Evolutionary conservation across 176 grass and related monocot species (phyloP), one percentile per base, ranked within the genome.

Genomic region (Eragrostis nindensis): DNA sequence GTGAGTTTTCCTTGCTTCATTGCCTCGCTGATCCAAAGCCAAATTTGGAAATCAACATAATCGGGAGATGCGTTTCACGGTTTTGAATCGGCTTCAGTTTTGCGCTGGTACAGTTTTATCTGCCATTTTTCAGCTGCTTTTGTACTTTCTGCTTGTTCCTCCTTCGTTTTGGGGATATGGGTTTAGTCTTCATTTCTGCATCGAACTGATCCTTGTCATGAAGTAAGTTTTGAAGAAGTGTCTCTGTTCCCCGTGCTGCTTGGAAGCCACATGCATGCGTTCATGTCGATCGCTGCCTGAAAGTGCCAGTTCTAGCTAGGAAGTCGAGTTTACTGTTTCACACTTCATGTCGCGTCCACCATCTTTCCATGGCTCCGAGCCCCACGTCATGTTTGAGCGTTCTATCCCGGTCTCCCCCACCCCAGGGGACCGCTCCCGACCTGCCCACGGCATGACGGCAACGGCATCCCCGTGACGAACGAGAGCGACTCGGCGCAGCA

Each of bases 401-500:
- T 71, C 71, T 61, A 32, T 73, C 73, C 43, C 62, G n/a, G n/a
- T n/a, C n/a, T n/a, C n/a, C n/a, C n/a, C n/a, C n/a, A n/a, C n/a
- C 21, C 3, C 2, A 9, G 66, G 83, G 74, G 63, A 56, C 62
- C 55, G 45, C 72, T 72, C 19, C 83, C 42, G 76, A 63, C 81
- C 81, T 68, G 82, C 75, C 81, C 85, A 80, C 75, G 80, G 84
- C 74, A 44, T 45, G 73, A 27, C 40, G 55, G n/a, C 54, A 11
- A 79, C 38, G 73, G 30, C 81, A 68, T 49, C 79, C 82, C 81
- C 81, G 81, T 78, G 85, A 80, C 46, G n/a, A n/a, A n/a, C n/a
- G n/a, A n/a, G n/a, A n/a, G n/a, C n/a, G n/a, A n/a, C n/a, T n/a
- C n/a, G n/a, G n/a, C n/a, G n/a, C n/a, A n/a, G n/a, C n/a, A n/a